Evolutionary conservation across 140 eudicot species (phyloP).

Genomic region (Ambrosia hybrid): DNA sequence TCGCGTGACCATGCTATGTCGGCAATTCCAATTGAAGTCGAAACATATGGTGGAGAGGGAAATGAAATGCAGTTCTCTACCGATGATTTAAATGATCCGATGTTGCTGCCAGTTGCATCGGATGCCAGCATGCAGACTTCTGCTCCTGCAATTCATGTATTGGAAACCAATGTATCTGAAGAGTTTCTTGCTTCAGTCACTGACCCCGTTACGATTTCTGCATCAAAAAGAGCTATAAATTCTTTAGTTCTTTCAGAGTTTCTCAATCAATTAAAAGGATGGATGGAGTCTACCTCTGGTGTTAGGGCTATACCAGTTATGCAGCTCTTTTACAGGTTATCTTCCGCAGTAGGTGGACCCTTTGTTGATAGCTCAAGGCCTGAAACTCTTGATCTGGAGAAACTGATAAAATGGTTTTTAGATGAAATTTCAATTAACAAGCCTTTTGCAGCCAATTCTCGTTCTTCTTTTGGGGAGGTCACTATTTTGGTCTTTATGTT

Average conservation of each 20-base stretch:
- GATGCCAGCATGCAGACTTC: constrained; percentile 59
- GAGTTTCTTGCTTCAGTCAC: constrained; percentile 65
- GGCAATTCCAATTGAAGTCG: constrained; percentile 93
- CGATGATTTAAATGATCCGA: constrained; percentile 66
- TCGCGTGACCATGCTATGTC: constrained; percentile 98
- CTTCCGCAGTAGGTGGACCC: constrained; percentile 99
- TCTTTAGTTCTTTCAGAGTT: constrained; percentile 87
- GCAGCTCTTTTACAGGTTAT: constrained; percentile 94
- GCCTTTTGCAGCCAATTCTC: constrained; percentile 64
- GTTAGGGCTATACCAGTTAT: constrained; percentile 86
- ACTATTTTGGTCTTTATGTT: constrained; percentile 88
- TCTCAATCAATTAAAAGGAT: constrained; percentile 78
- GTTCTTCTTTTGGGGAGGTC: constrained; percentile 89
- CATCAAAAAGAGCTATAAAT: constrained; percentile 93
- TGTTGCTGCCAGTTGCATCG: constrained; percentile 60
- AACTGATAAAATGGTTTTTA: constrained; percentile 83
- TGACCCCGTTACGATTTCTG: constrained; percentile 92
- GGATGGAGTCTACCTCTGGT: constrained; percentile 95
- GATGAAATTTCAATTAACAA: constrained; percentile 68
- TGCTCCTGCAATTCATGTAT: constrained; percentile 75
- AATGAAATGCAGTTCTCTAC: constrained; percentile 78
- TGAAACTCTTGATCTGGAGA: constrained; percentile 78
- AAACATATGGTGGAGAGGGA: constrained; percentile 79
- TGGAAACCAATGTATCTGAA: constrained; percentile 69
- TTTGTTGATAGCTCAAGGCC: constrained; percentile 75